These are phyloP conservation scores for Cerioporus squamosus DNA, from an alignment of 1,284 basidiomycete species.

Conservation along the genomic window DNA sequence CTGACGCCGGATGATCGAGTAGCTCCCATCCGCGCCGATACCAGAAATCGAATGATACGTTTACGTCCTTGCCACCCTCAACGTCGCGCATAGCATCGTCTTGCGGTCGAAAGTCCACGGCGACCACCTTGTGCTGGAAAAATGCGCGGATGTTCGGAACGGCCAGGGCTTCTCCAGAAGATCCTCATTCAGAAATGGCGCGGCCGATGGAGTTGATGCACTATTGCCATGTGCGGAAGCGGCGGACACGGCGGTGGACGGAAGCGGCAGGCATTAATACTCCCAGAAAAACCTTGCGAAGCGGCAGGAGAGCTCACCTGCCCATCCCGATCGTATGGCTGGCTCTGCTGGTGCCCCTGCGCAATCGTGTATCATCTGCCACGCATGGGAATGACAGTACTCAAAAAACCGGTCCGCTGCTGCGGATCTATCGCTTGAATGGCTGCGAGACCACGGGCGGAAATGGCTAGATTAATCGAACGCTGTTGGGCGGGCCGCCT, in stretches of 20 bases:
- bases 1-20: conserved; percentile 84
- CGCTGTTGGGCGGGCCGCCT: conserved; percentile 69
- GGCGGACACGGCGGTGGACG: conserved; percentile 26
- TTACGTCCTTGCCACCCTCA: conserved; percentile 46
- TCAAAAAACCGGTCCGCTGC: conserved; percentile 78
- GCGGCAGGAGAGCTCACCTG: conserved; percentile 59
- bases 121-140: conserved; percentile 82
- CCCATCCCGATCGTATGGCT: conserved; percentile 86
- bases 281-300: conserved; percentile 11
- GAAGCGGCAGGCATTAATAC: conserved; percentile 23
- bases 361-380: conserved; percentile 92
- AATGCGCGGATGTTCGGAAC: conserved; percentile 69
- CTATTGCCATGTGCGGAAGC: conserved; percentile 44
- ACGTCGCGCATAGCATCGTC: conserved; percentile 53
- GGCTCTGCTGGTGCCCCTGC: conserved; percentile 75
- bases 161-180: conserved; percentile 74
- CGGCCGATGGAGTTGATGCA: conserved; percentile 95
- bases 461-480: conserved; percentile 97
- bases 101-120: conserved; percentile 77
- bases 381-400: conserved; percentile 90
- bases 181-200: conserved; percentile 82
- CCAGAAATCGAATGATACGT: conserved; percentile 79
- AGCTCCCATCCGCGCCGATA: conserved; percentile 89
- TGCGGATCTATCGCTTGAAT: conserved; percentile 80
- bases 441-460: conserved; percentile 89